Evolutionary conservation across 257 asterid genomes (phyloP).

Genomic region (Petunia secreta): DNA sequence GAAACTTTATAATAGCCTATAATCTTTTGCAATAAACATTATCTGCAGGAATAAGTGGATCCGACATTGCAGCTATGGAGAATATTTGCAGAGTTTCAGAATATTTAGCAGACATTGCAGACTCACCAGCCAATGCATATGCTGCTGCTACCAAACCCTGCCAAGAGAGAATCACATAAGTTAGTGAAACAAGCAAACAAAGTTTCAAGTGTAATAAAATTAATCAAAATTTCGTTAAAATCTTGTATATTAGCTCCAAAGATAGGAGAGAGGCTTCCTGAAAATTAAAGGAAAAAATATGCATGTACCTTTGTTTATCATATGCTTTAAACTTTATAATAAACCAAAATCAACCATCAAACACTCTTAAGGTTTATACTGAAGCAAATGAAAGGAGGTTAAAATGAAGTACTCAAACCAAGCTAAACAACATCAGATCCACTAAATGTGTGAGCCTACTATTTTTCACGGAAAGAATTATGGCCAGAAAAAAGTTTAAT

Average conservation of each 20-base stretch:
- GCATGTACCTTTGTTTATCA: not conserved
- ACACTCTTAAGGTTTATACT: too few species aligned
- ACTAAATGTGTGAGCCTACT: not conserved
- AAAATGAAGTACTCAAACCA: not conserved
- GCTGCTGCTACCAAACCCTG: slow-evolving; percentile 30
- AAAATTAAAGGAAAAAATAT: slow-evolving; percentile 2
- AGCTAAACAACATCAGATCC: not conserved
- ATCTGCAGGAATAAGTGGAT: slow-evolving; percentile 2
- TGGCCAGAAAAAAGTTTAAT: slow-evolving; percentile 9
- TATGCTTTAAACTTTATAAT: not conserved
- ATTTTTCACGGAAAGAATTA: not conserved
- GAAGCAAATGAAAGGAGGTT: not conserved
- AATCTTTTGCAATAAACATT: not conserved
- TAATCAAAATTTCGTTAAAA: not conserved
- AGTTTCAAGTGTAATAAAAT: slow-evolving; percentile 20
- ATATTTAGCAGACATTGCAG: slow-evolving; percentile 20
- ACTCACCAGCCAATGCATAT: slow-evolving; percentile 29
- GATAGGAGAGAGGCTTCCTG: not conserved
- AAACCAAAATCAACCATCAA: too few species aligned
- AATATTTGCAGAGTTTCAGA: not conserved
- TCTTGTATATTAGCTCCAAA: not conserved
- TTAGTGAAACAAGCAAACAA: slow-evolving; percentile 17
- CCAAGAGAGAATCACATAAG: slow-evolving; percentile 14
- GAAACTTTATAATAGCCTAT: not conserved
- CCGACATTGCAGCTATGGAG: not conserved